A percentile compares a stretch with the other conserved stretches of the same genome.
Conservation (phyloP, 768 basidiomycete species). For the Agrocybe chaxingu region DNA sequence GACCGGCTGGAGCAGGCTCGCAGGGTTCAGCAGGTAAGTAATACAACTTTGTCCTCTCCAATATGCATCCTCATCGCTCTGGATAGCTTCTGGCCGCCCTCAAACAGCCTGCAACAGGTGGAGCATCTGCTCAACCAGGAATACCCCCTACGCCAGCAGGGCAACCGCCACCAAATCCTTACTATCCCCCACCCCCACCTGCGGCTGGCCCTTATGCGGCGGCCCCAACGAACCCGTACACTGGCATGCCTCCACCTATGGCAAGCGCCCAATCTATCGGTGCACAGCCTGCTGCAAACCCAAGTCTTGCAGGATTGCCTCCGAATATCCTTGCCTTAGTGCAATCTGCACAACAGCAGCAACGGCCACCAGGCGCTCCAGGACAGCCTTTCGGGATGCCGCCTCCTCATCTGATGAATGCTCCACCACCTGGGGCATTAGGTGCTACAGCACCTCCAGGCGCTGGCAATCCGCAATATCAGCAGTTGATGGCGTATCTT, state of each 20-base stretch:
- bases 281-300: constrained; percentile 28
- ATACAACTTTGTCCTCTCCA: background rate
- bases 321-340: constrained; percentile 70
- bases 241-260: constrained; percentile 21
- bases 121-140: constrained; percentile 26
- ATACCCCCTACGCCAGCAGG: constrained; percentile 38
- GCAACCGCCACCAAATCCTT: constrained; percentile 32
- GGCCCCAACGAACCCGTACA: constrained; percentile 26
- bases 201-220: constrained; percentile 29
- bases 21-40: constrained; percentile 70
- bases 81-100: constrained; percentile 67
- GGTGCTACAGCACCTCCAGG: constrained; percentile 33
- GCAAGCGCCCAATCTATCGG: constrained; percentile 29
- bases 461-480: constrained; percentile 46
- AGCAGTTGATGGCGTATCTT: constrained; percentile 68
- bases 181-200: constrained; percentile 42
- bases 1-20: constrained; percentile 87
- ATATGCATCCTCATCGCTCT: background rate
- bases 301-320: constrained; percentile 46
- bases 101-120: constrained; percentile 56
- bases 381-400: constrained; percentile 31
- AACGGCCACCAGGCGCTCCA: constrained; percentile 31
- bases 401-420: constrained; percentile 37
- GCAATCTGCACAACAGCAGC: constrained; percentile 51
- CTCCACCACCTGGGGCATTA: constrained; percentile 35